phyloP scores from a whole-genome alignment of 371 early-diverging fungal genomes.

The Circinella umbellata region DNA sequence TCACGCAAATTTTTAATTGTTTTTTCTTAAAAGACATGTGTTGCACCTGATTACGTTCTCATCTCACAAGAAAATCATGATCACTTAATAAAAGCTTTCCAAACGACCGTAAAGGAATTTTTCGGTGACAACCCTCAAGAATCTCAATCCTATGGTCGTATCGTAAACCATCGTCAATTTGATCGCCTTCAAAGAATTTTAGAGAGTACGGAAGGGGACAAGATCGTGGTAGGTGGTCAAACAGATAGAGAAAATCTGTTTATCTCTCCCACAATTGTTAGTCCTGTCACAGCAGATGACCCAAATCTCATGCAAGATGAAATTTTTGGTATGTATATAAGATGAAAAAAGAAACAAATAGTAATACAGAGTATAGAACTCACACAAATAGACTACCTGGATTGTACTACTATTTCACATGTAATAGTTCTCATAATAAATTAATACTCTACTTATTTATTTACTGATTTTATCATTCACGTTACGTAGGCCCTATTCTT shows the following conservation, averaged over 20 bases:
- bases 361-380: too few species aligned
- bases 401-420: too few species aligned
- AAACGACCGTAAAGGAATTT: constrained; percentile 48
- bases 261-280: constrained; percentile 73
- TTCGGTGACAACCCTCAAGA: constrained; percentile 57
- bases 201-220: constrained; percentile 44
- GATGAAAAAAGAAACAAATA: too few species aligned
- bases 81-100: constrained; percentile 54
- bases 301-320: constrained; percentile 75
- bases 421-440: too few species aligned
- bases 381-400: too few species aligned
- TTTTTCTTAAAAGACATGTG: constrained; percentile 61
- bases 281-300: constrained; percentile 54
- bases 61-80: constrained; percentile 58
- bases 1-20: too few species aligned
- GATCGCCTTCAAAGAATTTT: constrained; percentile 68
- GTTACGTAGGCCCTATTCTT: constrained; percentile 67
- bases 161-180: constrained; percentile 73
- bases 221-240: constrained; percentile 60
- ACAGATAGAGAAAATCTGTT: constrained; percentile 59
- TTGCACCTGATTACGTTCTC: constrained; percentile 88
- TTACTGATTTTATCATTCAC: too few species aligned
- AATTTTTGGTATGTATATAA: constrained; percentile 58
- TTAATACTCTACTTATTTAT: too few species aligned
- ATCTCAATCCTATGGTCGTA: constrained; percentile 66